Base-by-base conservation (phyloP, 1,139 yeast genomes). In the Eremothecium gossypii region DNA sequence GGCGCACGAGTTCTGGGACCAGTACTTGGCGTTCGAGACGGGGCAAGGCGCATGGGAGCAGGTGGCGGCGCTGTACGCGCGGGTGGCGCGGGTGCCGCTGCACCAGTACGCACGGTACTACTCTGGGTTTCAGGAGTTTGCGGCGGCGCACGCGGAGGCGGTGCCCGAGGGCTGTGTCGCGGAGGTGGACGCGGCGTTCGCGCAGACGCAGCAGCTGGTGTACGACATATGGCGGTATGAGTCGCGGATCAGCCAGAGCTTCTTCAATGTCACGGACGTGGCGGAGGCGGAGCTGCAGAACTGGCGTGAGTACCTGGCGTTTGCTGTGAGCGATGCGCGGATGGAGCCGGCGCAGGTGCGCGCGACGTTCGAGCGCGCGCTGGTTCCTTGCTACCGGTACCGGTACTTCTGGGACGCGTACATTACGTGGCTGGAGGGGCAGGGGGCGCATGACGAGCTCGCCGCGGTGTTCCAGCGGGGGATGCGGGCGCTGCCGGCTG, bases 91-190 rank as follows among this genome's bases (percentile, higher is more conserved):
- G 12, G 64, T 79, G 2, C 91, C 93, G 0, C 61, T 81, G 29
- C 82, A 83, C 59, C 84, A 80, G 51, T 82, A 83, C 56, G 76
- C 89, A 0, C 74, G 70, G 49, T 82, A 78, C 55, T 77, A 72
- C 51, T 72, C 72, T 39, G 68, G 69, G 29, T 78, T 76, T 48
- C 57, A 64, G 28, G 71, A 70, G 23, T 57, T 76, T 9, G 64
- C 58, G 33, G 49, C 63, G 36, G 65, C 68, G 39, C 57, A 61
- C 17, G 70, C 38, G 26, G 45, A 44, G 20, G 34, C 38, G 10
- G 31, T 33, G 33, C 31, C 50, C 8, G 47, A 48, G 6, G 62
- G 57, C 17, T 57, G 53, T 46, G 23, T 11, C 9, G 28, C 33
- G 28, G 44, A 61, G 50, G 61, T 73, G 42, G 67, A 69, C 41